Percentiles rank a stretch among this genome's conserved stretches.
Conservation (phyloP, 352 stramenopile genomes). For the Pythium periplocum region DNA sequence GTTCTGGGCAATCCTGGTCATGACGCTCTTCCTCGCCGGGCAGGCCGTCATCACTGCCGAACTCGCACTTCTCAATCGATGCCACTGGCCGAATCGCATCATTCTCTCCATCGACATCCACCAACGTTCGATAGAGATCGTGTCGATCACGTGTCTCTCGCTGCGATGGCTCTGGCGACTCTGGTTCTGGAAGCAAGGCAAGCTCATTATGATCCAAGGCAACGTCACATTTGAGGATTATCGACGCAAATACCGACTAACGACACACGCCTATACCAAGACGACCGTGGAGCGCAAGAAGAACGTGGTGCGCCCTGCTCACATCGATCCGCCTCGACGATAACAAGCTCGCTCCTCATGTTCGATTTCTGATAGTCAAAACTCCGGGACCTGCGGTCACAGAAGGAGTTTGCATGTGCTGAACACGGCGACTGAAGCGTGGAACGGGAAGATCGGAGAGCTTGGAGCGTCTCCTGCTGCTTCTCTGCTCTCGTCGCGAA, state of each 20-base stretch:
- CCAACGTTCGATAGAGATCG: background rate
- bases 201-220: background rate
- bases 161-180: background rate
- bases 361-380: too few species aligned
- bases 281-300: background rate
- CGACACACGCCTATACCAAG: background rate
- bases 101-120: background rate
- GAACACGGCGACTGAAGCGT: too few species aligned
- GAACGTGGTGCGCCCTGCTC: too few species aligned
- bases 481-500: too few species aligned
- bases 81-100: constrained; percentile 10
- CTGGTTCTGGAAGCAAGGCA: background rate
- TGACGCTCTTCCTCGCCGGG: constrained; percentile 5
- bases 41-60: constrained; percentile 8
- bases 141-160: background rate
- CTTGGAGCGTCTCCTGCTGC: too few species aligned
- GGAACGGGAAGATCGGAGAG: too few species aligned
- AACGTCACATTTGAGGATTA: background rate
- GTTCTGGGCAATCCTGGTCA: constrained; percentile 2
- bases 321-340: too few species aligned
- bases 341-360: too few species aligned
- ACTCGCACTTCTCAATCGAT: constrained; percentile 11
- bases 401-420: too few species aligned
- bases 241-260: background rate
- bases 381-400: too few species aligned